phyloP scores from a whole-genome alignment of 2,329 filamentous ascomycete genomes.

The Celoporthe dispersa region DNA sequence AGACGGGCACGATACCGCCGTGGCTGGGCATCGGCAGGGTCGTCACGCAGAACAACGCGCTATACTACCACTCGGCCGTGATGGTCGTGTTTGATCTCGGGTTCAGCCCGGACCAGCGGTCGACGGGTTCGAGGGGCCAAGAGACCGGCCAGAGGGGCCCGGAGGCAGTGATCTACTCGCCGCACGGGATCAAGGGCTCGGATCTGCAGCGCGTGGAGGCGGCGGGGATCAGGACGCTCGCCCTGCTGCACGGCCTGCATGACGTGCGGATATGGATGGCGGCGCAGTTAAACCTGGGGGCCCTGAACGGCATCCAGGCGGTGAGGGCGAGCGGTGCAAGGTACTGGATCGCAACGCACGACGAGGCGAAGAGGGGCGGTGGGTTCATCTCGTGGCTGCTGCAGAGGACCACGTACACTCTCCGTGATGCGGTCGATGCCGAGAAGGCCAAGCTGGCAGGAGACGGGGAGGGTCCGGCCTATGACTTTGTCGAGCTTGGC shows the following conservation, averaged over 20 bases:
- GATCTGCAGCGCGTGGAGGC: conserved; percentile 49
- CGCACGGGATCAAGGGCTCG: conserved; percentile 60
- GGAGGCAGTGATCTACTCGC: conserved; percentile 66
- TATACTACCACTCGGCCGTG: conserved; percentile 67
- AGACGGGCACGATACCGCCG: conserved; percentile 48
- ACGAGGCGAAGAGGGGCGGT: conserved; percentile 64
- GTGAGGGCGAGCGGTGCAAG: conserved; percentile 55
- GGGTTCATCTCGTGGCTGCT: conserved; percentile 61
- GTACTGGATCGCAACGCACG: conserved; percentile 70
- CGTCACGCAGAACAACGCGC: conserved; percentile 54
- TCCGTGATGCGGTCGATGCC: conserved; percentile 48
- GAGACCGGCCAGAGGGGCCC: conserved; percentile 35
- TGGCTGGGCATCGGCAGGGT: conserved; percentile 67
- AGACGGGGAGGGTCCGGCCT: conserved; percentile 42
- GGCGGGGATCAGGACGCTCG: conserved; percentile 55
- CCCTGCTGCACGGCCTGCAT: conserved; percentile 67
- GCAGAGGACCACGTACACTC: conserved; percentile 46
- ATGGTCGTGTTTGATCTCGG: conserved; percentile 56
- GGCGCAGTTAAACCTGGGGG: conserved; percentile 67
- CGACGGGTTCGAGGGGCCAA: conserved; percentile 31
- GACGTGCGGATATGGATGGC: conserved; percentile 56
- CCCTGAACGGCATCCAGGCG: conserved; percentile 62
- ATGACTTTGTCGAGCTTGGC: conserved; percentile 55
- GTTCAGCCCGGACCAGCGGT: conserved; percentile 16
- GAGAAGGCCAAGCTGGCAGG: conserved; percentile 37